phyloP scores from a whole-genome alignment of 2,329 filamentous ascomycete species.

The Berkeleyomyces basicola region DNA sequence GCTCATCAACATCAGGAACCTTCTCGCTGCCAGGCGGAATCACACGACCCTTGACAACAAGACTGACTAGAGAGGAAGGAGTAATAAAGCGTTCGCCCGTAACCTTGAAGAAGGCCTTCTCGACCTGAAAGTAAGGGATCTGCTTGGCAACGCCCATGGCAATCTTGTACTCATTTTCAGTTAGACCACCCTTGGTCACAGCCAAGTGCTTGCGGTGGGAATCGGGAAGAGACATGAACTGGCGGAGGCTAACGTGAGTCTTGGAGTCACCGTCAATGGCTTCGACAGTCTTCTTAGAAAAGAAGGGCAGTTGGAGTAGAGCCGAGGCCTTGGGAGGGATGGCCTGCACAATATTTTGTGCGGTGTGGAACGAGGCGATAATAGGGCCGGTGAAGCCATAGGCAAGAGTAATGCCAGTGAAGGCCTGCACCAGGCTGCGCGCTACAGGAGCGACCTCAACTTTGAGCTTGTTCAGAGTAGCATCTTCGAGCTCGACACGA shows the following conservation, averaged over 20 bases:
- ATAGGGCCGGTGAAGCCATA: constrained; percentile 74
- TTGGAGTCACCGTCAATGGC: constrained; percentile 61
- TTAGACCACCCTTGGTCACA: constrained; percentile 54
- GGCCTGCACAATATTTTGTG: constrained; percentile 81
- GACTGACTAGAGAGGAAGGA: constrained; percentile 77
- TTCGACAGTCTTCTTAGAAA: constrained; percentile 50
- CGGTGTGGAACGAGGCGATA: constrained; percentile 62
- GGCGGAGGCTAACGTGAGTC: constrained; percentile 61
- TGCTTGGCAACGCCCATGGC: constrained; percentile 65
- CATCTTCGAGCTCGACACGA: constrained; percentile 68
- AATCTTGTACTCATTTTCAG: constrained; percentile 57
- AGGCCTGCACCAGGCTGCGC: constrained; percentile 68
- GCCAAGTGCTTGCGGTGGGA: constrained; percentile 53
- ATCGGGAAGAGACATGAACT: constrained; percentile 75
- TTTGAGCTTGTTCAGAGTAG: constrained; percentile 66
- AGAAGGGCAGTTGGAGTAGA: constrained; percentile 78
- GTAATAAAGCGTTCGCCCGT: constrained; percentile 86
- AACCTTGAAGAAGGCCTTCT: constrained; percentile 97
- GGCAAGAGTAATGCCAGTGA: constrained; percentile 71
- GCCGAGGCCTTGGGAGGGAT: constrained; percentile 69
- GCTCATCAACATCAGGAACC: constrained; percentile 56
- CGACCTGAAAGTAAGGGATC: constrained; percentile 67
- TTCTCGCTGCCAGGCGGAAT: constrained; percentile 69
- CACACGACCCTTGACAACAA: constrained; percentile 89
- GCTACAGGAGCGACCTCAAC: constrained; percentile 79